A percentile compares a stretch with the other conserved stretches of the same genome.
Evolutionary conservation across 2,329 filamentous ascomycete species (phyloP).

Genomic region (Aspergillus sergii): DNA sequence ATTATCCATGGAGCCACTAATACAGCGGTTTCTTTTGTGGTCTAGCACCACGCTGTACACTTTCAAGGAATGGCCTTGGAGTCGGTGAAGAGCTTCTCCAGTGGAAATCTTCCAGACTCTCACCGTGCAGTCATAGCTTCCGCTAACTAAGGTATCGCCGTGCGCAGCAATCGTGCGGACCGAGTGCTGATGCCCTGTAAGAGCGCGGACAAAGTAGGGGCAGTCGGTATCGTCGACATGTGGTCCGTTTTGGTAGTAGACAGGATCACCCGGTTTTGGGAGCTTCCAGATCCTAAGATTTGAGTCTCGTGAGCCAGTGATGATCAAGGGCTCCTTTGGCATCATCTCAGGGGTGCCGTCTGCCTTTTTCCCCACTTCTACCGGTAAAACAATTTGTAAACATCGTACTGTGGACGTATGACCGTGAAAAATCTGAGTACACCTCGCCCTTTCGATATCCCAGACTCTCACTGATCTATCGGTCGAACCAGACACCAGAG

Average conservation of each 20-base stretch:
- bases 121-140: conserved; percentile 94
- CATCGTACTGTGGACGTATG: conserved; percentile 97
- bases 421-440: conserved; percentile 94
- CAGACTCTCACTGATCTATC: conserved; percentile 98
- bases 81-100: conserved; percentile 79
- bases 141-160: conserved; percentile 93
- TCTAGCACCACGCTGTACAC: conserved; percentile 97
- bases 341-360: conserved; percentile 81
- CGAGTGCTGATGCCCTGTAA: conserved; percentile 87
- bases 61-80: conserved; percentile 87
- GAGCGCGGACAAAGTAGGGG: conserved; percentile 87
- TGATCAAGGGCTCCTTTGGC: conserved; percentile 93
- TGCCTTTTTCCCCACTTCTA: conserved; percentile 69
- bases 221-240: conserved; percentile 76
- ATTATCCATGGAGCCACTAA: conserved; percentile 98
- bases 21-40: conserved; percentile 87
- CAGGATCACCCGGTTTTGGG: conserved; percentile 74
- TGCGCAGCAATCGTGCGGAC: conserved; percentile 95
- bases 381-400: conserved; percentile 88
- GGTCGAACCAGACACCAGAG: conserved; percentile 91
- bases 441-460: conserved; percentile 92
- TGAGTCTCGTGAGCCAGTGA: conserved; percentile 94
- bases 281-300: conserved; percentile 93
- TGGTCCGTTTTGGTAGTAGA: conserved; percentile 77
- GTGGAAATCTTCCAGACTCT: conserved; percentile 98